Base-by-base conservation (phyloP, 208 protist species). In the Baffinella frigidus region DNA sequence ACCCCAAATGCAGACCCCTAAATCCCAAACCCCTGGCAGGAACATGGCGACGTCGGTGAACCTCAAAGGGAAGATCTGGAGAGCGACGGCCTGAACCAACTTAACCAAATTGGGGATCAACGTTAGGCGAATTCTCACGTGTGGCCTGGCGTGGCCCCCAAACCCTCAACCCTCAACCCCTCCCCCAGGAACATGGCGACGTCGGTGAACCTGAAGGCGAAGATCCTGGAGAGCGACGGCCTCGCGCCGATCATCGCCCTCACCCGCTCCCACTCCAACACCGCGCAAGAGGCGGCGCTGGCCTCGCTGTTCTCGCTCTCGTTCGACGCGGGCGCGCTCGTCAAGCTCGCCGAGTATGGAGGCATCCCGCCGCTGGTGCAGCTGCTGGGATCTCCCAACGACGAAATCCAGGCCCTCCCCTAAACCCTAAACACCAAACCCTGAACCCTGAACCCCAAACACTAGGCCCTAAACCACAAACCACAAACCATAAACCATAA, bases 161-260 rank as follows among this genome's bases (percentile, higher is more conserved):
- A n/a, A n/a, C n/a, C n/a, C n/a, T n/a, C n/a, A n/a, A n/a, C n/a
- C n/a, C n/a, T n/a, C n/a, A n/a, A n/a, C n/a, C n/a, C n/a, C n/a
- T n/a, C n/a, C n/a, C n/a, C 56, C 38, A 11, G 83, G 35, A 90
- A 50, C 61, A 27, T 90, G 3, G 38, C 83, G 20, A 35, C 27
- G 7, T 51, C 30, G 0, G 83, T 73, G 3, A 10, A 73, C 50
- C 20, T 90, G 20, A 90, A 90, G 83, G 35, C 27, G 7, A 90
- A 90, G 89, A 67, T 92, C 35, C 0, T 81, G 14, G 39, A 92
- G 45, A 67, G 33, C 43, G 89, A 81, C 89, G 89, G 89, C 14
- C 89, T 92, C 41, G 67, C 89, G 30, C 89, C 89, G 71, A 67
- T 92, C 4, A 92, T 92, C 89, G 89, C 89, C 5, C 68, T 92